These are phyloP conservation scores for Boletus edulis DNA, from an alignment of 768 basidiomycete genomes.

Conservation along the genomic window DNA sequence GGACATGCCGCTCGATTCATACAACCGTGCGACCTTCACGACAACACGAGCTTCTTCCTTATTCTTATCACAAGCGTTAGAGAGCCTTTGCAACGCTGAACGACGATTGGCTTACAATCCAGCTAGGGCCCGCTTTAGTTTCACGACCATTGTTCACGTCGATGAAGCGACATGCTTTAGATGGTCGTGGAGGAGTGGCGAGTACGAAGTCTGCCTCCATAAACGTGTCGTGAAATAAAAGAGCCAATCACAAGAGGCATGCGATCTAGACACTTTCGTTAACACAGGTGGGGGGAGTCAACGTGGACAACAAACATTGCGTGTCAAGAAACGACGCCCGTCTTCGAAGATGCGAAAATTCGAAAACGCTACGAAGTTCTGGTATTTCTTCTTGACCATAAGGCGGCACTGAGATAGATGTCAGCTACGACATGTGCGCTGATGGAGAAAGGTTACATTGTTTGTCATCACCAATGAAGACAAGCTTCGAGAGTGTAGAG, in stretches of 20 bases:
- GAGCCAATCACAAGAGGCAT: conserved; percentile 76
- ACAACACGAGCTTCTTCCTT: conserved; percentile 49
- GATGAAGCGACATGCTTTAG: conserved; percentile 37
- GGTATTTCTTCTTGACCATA: conserved; percentile 68
- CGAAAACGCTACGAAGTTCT: conserved; percentile 74
- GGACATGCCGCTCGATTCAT: conserved; percentile 42
- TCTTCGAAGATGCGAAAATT: conserved; percentile 54
- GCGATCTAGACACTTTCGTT: conserved; percentile 49
- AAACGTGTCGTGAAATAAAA: conserved; percentile 67
- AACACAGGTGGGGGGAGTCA: neutral
- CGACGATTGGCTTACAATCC: conserved; percentile 24
- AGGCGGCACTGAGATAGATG: conserved; percentile 58
- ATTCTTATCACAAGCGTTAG: conserved; percentile 48
- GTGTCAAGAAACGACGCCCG: conserved; percentile 57
- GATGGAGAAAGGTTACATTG: conserved; percentile 28
- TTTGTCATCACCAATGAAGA: conserved; percentile 40
- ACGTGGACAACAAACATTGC: conserved; percentile 54
- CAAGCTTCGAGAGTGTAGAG: conserved; percentile 30
- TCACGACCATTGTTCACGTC: conserved; percentile 37
- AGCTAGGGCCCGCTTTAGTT: conserved; percentile 31
- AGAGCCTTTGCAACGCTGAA: neutral
- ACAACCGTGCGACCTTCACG: conserved; percentile 49
- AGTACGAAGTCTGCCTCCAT: conserved; percentile 57
- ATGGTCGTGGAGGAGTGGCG: conserved; percentile 42
- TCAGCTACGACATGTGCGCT: neutral